phyloP scores from a whole-genome alignment of 129 eudicot species.

The Centrapalus pauciflorus region DNA sequence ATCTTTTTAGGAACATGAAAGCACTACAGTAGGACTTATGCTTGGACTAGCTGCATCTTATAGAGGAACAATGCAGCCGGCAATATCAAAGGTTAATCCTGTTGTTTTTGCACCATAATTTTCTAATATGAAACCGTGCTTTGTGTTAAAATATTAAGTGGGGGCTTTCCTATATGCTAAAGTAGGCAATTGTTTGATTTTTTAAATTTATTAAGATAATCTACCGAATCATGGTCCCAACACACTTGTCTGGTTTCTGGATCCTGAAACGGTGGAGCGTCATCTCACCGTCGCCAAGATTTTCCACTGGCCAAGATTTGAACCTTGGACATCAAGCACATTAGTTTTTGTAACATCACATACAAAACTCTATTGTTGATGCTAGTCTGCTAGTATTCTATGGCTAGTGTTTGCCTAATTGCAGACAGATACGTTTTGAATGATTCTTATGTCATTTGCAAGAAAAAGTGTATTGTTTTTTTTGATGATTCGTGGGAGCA shows the following conservation, averaged over 20 bases:
- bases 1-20: conserved; percentile 71
- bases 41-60: conserved; percentile 99
- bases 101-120: conserved; percentile 4
- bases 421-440: neutral
- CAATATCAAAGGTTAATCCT: conserved; percentile 70
- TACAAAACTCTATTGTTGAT: neutral
- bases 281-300: too few relatives aligned
- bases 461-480: neutral
- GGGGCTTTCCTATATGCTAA: neutral
- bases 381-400: neutral
- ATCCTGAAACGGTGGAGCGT: neutral
- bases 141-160: conserved; percentile 1
- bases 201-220: neutral
- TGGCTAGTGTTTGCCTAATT: neutral
- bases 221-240: neutral
- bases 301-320: conserved; percentile 2
- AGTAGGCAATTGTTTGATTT: conserved; percentile 1
- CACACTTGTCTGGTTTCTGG: neutral
- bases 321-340: neutral
- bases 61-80: conserved; percentile 96
- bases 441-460: neutral
- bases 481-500: neutral
- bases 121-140: neutral
- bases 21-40: conserved; percentile 93
- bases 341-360: neutral